phyloP scores from a whole-genome alignment of 495 filamentous ascomycete species.

The Parathielavia appendiculata region DNA sequence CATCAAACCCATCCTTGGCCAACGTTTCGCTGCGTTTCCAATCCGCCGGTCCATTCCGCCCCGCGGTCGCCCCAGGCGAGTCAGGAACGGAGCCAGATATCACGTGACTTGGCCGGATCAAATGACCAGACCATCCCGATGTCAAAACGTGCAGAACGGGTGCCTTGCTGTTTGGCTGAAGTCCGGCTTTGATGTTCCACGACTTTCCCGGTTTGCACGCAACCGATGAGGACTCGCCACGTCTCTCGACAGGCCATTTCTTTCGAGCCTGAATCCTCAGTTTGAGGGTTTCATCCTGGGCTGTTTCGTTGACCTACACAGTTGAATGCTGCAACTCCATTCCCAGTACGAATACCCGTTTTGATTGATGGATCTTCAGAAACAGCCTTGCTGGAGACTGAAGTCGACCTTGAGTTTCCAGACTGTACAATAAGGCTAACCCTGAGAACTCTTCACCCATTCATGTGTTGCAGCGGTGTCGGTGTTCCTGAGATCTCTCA shows the following conservation, averaged over 20 bases:
- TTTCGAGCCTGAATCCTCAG: too few relatives aligned
- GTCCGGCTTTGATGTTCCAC: too few relatives aligned
- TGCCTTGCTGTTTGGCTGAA: too few relatives aligned
- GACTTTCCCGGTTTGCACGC: too few relatives aligned
- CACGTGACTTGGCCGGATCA: slow-evolving; percentile 12
- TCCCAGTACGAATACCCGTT: too few relatives aligned
- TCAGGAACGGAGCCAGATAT: slow-evolving; percentile 7
- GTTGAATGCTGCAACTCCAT: too few relatives aligned
- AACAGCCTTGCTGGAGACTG: too few relatives aligned
- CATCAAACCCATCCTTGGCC: slow-evolving; percentile 18
- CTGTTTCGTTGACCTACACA: background rate
- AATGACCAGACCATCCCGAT: background rate
- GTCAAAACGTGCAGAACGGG: background rate
- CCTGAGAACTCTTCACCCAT: too few relatives aligned
- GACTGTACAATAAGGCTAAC: too few relatives aligned
- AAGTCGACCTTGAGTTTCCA: too few relatives aligned
- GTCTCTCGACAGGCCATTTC: background rate
- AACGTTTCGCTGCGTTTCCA: slow-evolving; percentile 20
- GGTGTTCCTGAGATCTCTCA: slow-evolving; percentile 2
- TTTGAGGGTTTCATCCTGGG: background rate
- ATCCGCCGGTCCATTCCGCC: slow-evolving; percentile 15
- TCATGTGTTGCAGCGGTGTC: too few relatives aligned
- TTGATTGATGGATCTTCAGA: too few relatives aligned
- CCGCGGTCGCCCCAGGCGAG: slow-evolving; percentile 18
- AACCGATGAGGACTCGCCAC: background rate